Conservation (phyloP, 2,329 filamentous ascomycete genomes). For the Penicillium sp. region DNA sequence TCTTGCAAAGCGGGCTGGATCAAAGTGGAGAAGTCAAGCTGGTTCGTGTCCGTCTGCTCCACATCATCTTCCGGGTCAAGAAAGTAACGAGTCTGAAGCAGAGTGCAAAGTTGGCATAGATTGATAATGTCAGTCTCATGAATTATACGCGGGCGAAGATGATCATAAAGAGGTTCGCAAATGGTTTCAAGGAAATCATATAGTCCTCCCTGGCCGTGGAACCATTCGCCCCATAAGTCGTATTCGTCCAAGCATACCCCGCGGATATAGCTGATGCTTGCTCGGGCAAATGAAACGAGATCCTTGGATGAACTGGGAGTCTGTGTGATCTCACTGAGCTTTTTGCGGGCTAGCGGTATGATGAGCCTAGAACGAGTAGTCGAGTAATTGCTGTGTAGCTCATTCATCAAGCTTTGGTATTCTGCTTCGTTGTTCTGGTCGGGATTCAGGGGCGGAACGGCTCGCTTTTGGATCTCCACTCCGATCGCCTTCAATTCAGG, state of each 20-base stretch:
- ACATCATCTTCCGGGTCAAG: constrained; percentile 56
- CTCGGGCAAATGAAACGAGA: constrained; percentile 62
- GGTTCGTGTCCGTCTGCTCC: constrained; percentile 50
- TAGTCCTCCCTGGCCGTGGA: constrained; percentile 59
- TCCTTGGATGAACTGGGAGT: constrained; percentile 61
- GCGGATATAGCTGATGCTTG: constrained; percentile 63
- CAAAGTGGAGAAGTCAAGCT: constrained; percentile 61
- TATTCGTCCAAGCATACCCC: constrained; percentile 66
- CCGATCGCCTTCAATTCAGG: constrained; percentile 64
- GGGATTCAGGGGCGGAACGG: constrained; percentile 58
- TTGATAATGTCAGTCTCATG: constrained; percentile 65
- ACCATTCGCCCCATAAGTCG: constrained; percentile 66
- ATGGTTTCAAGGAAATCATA: constrained; percentile 66
- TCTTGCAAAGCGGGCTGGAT: constrained; percentile 66
- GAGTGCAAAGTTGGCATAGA: constrained; percentile 64
- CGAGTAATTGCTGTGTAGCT: constrained; percentile 63
- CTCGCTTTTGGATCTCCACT: constrained; percentile 65
- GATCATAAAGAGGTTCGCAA: constrained; percentile 66
- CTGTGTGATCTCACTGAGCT: constrained; percentile 54
- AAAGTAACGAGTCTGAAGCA: constrained; percentile 65
- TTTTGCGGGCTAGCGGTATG: constrained; percentile 61
- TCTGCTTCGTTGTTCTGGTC: constrained; percentile 60
- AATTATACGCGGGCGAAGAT: constrained; percentile 63
- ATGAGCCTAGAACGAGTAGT: constrained; percentile 58
- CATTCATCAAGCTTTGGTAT: constrained; percentile 64